A percentile compares a stretch with the other conserved stretches of the same genome.
These are phyloP conservation scores for Torulaspora globosa DNA, from an alignment of 1,139 yeast species.

Conservation along the genomic window DNA sequence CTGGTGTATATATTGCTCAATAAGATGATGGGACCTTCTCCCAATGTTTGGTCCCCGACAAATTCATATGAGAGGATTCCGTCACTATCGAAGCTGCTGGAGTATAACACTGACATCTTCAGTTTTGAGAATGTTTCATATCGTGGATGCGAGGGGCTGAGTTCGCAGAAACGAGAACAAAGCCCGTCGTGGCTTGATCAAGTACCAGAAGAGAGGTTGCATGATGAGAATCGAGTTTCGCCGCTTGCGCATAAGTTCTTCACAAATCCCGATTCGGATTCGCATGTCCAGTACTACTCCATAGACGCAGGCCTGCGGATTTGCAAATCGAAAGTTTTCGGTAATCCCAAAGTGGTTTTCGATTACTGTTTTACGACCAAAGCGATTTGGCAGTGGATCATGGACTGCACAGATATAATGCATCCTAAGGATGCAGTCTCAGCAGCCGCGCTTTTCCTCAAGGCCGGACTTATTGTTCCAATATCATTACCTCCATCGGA, in stretches of 20 bases:
- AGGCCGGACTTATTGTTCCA: constrained; percentile 48
- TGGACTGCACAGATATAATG: constrained; percentile 80
- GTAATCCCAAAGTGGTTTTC: constrained; percentile 29
- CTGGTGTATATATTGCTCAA: constrained; percentile 63
- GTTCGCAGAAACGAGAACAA: constrained; percentile 35
- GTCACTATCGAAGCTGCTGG: constrained; percentile 33
- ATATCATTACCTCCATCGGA: constrained; percentile 37
- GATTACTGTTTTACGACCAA: constrained; percentile 65
- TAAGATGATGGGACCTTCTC: constrained; percentile 59
- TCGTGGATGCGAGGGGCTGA: constrained; percentile 13
- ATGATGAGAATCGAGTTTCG: constrained; percentile 39
- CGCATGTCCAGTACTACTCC: constrained; percentile 73
- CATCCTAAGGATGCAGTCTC: constrained; percentile 56
- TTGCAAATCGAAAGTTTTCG: constrained; percentile 43
- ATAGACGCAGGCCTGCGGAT: constrained; percentile 65
- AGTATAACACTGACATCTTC: constrained; percentile 33
- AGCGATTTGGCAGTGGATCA: constrained; percentile 78
- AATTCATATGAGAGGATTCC: constrained; percentile 45
- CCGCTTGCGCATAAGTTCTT: constrained; percentile 77
- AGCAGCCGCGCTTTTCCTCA: constrained; percentile 55
- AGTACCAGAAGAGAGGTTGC: constrained; percentile 14
- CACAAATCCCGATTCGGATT: constrained; percentile 84
- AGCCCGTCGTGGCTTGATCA: constrained; percentile 19
- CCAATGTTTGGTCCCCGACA: constrained; percentile 65
- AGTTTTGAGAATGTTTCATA: constrained; percentile 29